Evolutionary conservation across 345 rosid species (phyloP).

Genomic region (Streptanthus diversifolius): DNA sequence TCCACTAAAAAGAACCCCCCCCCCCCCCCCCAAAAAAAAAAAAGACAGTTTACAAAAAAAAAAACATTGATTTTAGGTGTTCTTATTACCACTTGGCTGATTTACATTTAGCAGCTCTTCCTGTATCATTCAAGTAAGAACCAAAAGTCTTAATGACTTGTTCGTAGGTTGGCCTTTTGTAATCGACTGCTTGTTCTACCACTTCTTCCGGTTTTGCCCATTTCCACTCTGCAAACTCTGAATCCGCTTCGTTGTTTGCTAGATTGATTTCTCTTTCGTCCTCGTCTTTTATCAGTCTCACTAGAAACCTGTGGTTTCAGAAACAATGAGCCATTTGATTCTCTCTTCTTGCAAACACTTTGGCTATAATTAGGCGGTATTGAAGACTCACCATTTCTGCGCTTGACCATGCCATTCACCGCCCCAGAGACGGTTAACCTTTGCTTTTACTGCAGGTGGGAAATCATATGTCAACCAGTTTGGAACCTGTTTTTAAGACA

Average conservation of each 20-base stretch:
- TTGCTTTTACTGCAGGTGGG: conserved; percentile 90
- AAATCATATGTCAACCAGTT: conserved; percentile 92
- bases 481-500: conserved; percentile 58
- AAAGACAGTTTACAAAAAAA: conserved; percentile 4
- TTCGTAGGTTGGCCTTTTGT: conserved; percentile 95
- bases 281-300: conserved; percentile 60
- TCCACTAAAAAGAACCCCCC: conserved; percentile 14
- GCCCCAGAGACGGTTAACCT: conserved; percentile 97
- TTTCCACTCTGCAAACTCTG: conserved; percentile 96
- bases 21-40: not conserved
- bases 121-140: conserved; percentile 52
- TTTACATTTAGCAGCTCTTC: conserved; percentile 80
- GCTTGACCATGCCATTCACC: conserved; percentile 99
- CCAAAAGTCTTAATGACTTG: conserved; percentile 77
- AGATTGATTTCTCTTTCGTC: conserved; percentile 76
- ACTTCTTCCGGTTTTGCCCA: conserved; percentile 88
- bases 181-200: conserved; percentile 92
- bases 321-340: not conserved
- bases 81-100: conserved; percentile 75
- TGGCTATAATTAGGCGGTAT: not conserved
- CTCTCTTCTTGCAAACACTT: not conserved
- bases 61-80: conserved; percentile 8
- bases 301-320: conserved; percentile 60
- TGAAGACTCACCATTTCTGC: conserved; percentile 65
- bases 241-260: conserved; percentile 67